Base-by-base conservation (phyloP, 331 rosid species). In the Spiraea crenata region DNA sequence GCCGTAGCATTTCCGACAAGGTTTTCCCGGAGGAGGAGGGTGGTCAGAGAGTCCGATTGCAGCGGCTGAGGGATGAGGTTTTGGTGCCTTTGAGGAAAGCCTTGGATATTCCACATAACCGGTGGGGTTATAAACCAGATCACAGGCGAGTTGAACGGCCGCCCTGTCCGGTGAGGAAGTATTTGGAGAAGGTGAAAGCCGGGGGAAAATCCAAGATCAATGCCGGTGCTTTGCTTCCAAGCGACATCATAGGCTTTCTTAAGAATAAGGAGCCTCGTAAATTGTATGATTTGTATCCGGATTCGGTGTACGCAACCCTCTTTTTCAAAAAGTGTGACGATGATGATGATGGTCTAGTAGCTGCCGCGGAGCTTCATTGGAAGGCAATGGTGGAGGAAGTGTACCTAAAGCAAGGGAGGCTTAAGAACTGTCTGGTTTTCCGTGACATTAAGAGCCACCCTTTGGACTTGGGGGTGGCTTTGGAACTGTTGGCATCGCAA, bases 401-500 rank as follows among this genome's bases (percentile, higher is more conserved):
- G 67, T 54, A 55, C 5, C 20, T 72, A 16, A 72, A 77, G 79
- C 61, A 78, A 25, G 92, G 92, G 0, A 82, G 68, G 41, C 42
- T 87, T 51, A 82, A 47, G 46, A 76, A 69, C 25, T 76, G 89
- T 69, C 34, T 87, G 54, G 87, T 86, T 37, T 75, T 87, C 6
- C 78, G 84, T 62, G 92, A 87, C 63, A 89, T 89, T 90, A 0
- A 0, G 0, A 92, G 92, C 54, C 40, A 14, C 15, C 88, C 90
- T 1, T 80, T 89, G 85, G 82, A 84, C 9, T 85, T 86, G 2
- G 72, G 45, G 1, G 79, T 86, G 25, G 90, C 92, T 40, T 57
- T 82, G 74, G 92, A 88, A 15, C 12, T 89, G 44, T 60, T 89
- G 81, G 84, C 85, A 4, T 87, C 96, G 14, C 92, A 89, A 67